Evolutionary conservation across 1,284 basidiomycete species (phyloP).

Genomic region (Somion occarium): DNA sequence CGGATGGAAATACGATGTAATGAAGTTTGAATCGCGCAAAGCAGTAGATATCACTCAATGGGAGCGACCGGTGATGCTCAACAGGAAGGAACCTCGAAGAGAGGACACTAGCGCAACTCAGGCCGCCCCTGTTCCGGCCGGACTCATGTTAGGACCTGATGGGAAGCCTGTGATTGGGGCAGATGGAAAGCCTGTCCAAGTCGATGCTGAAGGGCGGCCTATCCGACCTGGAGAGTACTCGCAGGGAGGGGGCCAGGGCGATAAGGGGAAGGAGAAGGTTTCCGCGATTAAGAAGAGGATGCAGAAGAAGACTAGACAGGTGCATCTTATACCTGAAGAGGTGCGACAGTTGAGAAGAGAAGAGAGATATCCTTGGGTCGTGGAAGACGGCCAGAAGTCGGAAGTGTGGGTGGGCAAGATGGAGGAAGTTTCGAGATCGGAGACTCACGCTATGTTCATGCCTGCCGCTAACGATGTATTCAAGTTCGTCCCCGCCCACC

Average conservation of each 20-base stretch:
- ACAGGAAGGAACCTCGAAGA: slow-evolving; percentile 72
- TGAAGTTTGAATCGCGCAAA: slow-evolving; percentile 76
- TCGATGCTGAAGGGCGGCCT: slow-evolving; percentile 69
- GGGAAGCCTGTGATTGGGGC: slow-evolving; percentile 73
- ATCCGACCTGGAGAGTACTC: slow-evolving; percentile 40
- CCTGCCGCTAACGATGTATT: slow-evolving; percentile 71
- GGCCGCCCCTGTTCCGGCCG: slow-evolving; percentile 45
- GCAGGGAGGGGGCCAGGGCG: slow-evolving; percentile 15
- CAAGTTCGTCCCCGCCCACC: slow-evolving; percentile 80
- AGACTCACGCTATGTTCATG: slow-evolving; percentile 49
- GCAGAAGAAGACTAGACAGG: slow-evolving; percentile 83
- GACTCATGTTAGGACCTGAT: slow-evolving; percentile 69
- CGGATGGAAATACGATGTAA: slow-evolving; percentile 82
- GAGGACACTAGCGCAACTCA: slow-evolving; percentile 34
- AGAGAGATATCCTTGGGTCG: slow-evolving; percentile 86
- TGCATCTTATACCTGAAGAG: slow-evolving; percentile 51
- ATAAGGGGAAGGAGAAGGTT: slow-evolving; percentile 44
- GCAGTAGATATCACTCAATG: slow-evolving; percentile 60
- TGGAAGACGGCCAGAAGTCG: slow-evolving; percentile 67
- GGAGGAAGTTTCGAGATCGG: slow-evolving; percentile 65
- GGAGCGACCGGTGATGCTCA: slow-evolving; percentile 74
- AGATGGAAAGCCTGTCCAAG: slow-evolving; percentile 75
- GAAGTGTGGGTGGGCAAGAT: slow-evolving; percentile 79
- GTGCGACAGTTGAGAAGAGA: slow-evolving; percentile 58
- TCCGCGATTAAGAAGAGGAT: slow-evolving; percentile 61